Base-by-base conservation (phyloP, 2,329 filamentous ascomycete species). In the Fusarium ambrosium region DNA sequence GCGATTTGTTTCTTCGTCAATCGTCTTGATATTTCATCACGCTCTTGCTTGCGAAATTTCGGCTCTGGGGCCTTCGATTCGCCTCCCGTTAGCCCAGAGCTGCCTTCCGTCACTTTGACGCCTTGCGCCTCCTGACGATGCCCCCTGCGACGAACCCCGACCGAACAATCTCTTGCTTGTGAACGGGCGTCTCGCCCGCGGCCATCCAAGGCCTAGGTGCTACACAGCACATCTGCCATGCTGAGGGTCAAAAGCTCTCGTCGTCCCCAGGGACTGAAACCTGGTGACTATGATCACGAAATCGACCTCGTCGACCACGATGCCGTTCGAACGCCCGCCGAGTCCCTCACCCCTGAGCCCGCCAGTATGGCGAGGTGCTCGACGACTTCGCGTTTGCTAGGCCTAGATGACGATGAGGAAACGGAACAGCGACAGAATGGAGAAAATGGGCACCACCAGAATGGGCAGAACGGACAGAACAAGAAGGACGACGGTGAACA, bases 221-320 rank as follows among this genome's bases (percentile, higher is more conserved):
- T 73, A 64, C 69, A 69, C 61, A 68, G 37, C 62, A 62, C 68
- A 69, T 70, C 71, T 58, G 75, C 71, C 60, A 82, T 82, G 80
- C 68, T 81, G 65, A 83, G 76, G 76, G 80, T 83, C 73, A 79
- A 86, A 75, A 87, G 85, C 74, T 90, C 88, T 73, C 90, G 90
- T 78, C 89, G 90, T 78, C 88, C 85, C 41, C 80, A 85, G 62
- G 84, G 85, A 66, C 85, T 91, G 67, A 87, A 88, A 80, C 89
- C 91, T 73, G 85, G 84, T 80, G 90, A 92, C 76, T 92, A 92
- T 79, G 91, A 93, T 78, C 93, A 94, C 82, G 91, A 92, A 81
- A 95, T 95, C 79, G 84, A 81, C 75, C 89, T 95, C 41, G 86
- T 94, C 75, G 92, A 94, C 81, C 84, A 86, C 66, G 85, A 86